Percentiles rank a stretch among this genome's conserved stretches.
Evolutionary conservation across 805 yeast species (phyloP).

Genomic region (Monosporozyma servazzii): DNA sequence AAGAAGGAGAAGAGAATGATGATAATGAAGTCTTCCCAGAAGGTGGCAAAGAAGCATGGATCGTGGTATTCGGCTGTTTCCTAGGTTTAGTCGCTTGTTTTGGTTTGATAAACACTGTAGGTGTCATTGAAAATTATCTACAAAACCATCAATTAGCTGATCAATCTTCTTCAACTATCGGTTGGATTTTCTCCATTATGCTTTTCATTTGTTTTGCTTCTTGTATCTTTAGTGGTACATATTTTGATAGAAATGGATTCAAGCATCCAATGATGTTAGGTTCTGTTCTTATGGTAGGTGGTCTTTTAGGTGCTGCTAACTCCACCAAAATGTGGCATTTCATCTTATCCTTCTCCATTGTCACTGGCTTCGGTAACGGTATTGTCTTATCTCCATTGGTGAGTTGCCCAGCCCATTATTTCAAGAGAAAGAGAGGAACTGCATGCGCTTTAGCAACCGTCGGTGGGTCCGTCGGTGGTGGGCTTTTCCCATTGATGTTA

Average conservation of each 20-base stretch:
- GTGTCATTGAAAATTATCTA: constrained; percentile 55
- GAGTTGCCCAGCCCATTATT: constrained; percentile 58
- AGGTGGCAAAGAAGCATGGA: constrained; percentile 51
- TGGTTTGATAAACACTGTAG: constrained; percentile 50
- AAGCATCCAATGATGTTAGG: constrained; percentile 36
- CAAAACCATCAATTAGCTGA: constrained; percentile 44
- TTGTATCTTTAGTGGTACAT: constrained; percentile 46
- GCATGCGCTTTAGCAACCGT: constrained; percentile 41
- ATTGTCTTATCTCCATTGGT: constrained; percentile 48
- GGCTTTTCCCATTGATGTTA: constrained; percentile 44
- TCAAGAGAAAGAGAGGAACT: constrained; percentile 45
- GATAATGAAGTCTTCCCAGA: constrained; percentile 37
- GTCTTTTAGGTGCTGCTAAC: constrained; percentile 45
- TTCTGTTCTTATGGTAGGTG: constrained; percentile 35
- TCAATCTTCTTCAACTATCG: constrained; percentile 38
- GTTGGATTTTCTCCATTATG: constrained; percentile 59
- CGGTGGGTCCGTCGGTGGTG: constrained; percentile 49
- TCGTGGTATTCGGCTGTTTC: constrained; percentile 49
- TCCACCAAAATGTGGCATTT: constrained; percentile 49
- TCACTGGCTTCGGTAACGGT: constrained; percentile 50
- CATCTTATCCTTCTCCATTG: constrained; percentile 44
- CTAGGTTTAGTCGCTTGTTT: constrained; percentile 45
- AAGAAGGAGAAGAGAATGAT: constrained; percentile 1
- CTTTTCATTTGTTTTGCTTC: constrained; percentile 40
- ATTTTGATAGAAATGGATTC: constrained; percentile 48